Conservation (phyloP, 331 rosid genomes). For the Quercus phellos region DNA sequence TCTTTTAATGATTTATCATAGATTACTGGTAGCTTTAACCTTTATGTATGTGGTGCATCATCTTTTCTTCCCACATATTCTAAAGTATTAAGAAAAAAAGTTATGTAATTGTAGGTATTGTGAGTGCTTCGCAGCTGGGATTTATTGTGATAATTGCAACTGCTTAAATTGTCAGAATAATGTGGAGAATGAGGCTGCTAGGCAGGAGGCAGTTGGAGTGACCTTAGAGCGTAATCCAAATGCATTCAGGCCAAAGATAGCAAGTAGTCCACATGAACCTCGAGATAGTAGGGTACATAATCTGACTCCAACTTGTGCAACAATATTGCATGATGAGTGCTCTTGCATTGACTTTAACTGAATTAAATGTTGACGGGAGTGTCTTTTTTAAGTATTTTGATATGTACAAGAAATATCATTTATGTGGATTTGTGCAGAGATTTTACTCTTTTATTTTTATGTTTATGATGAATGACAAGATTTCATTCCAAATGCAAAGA, state of each 20-base stretch:
- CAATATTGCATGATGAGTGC: background rate
- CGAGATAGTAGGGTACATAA: constrained; percentile 43
- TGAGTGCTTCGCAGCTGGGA: constrained; percentile 76
- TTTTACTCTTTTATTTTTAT: background rate
- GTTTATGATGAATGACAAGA: too few species aligned
- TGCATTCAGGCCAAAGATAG: constrained; percentile 80
- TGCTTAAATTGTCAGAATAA: constrained; percentile 65
- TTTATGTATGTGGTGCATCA: constrained; percentile 1
- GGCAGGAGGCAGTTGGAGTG: constrained; percentile 58
- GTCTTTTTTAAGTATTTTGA: background rate
- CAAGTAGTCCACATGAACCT: constrained; percentile 59
- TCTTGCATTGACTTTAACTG: background rate
- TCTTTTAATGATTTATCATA: background rate
- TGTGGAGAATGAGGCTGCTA: constrained; percentile 59
- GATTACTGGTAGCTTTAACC: background rate
- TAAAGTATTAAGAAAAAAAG: constrained; percentile 13
- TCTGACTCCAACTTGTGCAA: constrained; percentile 1
- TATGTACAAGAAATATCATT: background rate
- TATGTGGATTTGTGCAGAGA: background rate
- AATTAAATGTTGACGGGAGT: background rate
- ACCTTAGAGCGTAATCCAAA: constrained; percentile 71
- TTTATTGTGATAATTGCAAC: constrained; percentile 70
- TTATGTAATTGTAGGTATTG: constrained; percentile 54
- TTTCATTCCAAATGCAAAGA: too few species aligned
- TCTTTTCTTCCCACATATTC: background rate